These are phyloP conservation scores for Rosa hybrid DNA, from an alignment of 331 rosid species.

Conservation along the genomic window DNA sequence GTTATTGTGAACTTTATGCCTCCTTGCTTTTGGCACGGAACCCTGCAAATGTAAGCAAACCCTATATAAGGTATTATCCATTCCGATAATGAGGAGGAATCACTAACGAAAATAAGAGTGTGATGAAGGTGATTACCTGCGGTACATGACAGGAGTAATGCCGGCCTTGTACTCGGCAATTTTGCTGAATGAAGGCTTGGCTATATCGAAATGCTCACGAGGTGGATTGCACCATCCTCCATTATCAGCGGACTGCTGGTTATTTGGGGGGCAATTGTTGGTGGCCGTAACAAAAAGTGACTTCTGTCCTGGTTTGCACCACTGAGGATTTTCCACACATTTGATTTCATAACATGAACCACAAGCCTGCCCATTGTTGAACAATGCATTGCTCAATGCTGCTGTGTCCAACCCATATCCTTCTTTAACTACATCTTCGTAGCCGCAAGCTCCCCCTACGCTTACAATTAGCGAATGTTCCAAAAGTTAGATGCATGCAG, in stretches of 20 bases:
- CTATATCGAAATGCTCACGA: slow-evolving; percentile 66
- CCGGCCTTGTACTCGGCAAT: slow-evolving; percentile 58
- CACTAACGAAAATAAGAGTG: neutral
- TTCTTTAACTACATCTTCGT: slow-evolving; percentile 62
- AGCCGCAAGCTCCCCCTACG: slow-evolving; percentile 88
- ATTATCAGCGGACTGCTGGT: slow-evolving; percentile 26
- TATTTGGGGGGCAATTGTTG: slow-evolving; percentile 67
- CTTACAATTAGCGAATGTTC: neutral
- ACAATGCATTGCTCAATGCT: slow-evolving; percentile 64
- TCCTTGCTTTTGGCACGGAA: slow-evolving; percentile 62
- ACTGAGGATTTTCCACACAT: slow-evolving; percentile 44
- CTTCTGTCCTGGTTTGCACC: slow-evolving; percentile 53
- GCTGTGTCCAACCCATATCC: slow-evolving; percentile 71
- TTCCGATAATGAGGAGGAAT: neutral
- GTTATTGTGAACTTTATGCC: slow-evolving; percentile 68
- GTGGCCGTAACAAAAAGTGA: slow-evolving; percentile 66
- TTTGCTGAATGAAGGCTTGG: slow-evolving; percentile 56
- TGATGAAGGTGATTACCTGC: slow-evolving; percentile 42
- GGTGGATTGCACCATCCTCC: slow-evolving; percentile 99
- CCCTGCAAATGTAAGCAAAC: slow-evolving; percentile 34
- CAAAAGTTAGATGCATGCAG: neutral
- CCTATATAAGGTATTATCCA: neutral
- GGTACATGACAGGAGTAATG: slow-evolving; percentile 61
- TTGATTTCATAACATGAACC: slow-evolving; percentile 79
- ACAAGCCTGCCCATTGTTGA: slow-evolving; percentile 58